Conservation (phyloP, 1,284 basidiomycete species). For the Inonotus hispidus region DNA sequence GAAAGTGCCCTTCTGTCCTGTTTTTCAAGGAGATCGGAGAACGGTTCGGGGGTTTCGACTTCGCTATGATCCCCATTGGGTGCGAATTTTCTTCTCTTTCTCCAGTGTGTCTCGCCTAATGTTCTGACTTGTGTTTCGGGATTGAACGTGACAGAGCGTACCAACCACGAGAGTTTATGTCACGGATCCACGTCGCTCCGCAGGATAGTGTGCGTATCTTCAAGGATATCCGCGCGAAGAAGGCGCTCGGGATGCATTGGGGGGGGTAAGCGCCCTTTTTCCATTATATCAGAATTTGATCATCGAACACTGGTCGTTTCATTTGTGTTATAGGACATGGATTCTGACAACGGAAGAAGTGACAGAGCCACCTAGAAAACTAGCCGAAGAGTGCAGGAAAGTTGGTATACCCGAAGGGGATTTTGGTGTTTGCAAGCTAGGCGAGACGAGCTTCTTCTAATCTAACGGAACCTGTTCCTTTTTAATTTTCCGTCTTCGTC, state of each 20-base stretch:
- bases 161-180: slow-evolving; percentile 50
- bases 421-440: slow-evolving; percentile 51
- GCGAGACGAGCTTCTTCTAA: slow-evolving; percentile 41
- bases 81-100: slow-evolving; percentile 25
- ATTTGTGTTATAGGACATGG: slow-evolving; percentile 37
- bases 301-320: neutral
- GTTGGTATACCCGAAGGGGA: slow-evolving; percentile 42
- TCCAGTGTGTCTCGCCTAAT: neutral
- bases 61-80: slow-evolving; percentile 65
- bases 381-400: slow-evolving; percentile 46
- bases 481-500: neutral
- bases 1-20: slow-evolving; percentile 54
- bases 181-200: slow-evolving; percentile 54
- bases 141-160: slow-evolving; percentile 44
- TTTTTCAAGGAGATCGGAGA: slow-evolving; percentile 64
- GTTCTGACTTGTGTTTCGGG: neutral
- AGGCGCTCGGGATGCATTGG: slow-evolving; percentile 69
- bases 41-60: slow-evolving; percentile 53
- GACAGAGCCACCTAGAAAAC: slow-evolving; percentile 49
- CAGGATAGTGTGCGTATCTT: slow-evolving; percentile 62
- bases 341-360: slow-evolving; percentile 49
- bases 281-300: neutral
- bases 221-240: slow-evolving; percentile 51
- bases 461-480: neutral
- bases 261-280: slow-evolving; percentile 41